Base-by-base conservation (phyloP, 202 grass and related monocot genomes). In the Schoenoplectus tabernaemontani region DNA sequence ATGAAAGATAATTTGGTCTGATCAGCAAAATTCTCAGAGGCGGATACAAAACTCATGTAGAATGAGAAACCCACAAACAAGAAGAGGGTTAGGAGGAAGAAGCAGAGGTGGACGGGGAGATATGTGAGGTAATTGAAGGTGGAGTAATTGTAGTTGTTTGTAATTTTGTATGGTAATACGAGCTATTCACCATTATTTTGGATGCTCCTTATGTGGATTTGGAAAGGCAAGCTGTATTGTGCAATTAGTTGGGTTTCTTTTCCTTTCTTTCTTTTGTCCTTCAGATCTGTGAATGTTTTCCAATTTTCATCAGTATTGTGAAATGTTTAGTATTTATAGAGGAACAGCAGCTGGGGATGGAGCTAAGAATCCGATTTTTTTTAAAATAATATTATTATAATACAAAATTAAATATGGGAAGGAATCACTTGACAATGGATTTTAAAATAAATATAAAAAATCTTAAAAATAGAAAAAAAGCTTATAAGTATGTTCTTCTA, bases 1-100 rank as follows among this genome's bases (percentile, higher is more conserved):
- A 96, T 82, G 80, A 96, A 81, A 54, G 87, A 72, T 15, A 93
- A 19, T 43, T 87, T 73, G 19, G 77, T 80, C 53, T 93, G 90
- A 81, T 84, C 82, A 6, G 80, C 64, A 46, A 96, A 71, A 54
- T 77, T 89, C 90, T 91, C 93, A 22, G 77, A 83, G 3, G 83
- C 90, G 2, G 90, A 87, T 46, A 86, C 88, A 80, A 90, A 90
- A 87, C 86, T 96, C 93, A 57, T 90, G 86, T 96, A 96, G 82
- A 85, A 91, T 53, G 88, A 93, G 77, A 89, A 78, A 78, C 56
- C 59, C 16, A 96, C 62, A 82, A 96, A 87, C 32, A 84, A 10
- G 78, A 89, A 72, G 58, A 89, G 77, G 75, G 85, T 90, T 34
- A 90, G 81, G 50, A 96, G 84, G 85, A 96, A 88, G 82, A 96